Conservation (phyloP, 2,329 filamentous ascomycete species). For the Chaetomium sp. region DNA sequence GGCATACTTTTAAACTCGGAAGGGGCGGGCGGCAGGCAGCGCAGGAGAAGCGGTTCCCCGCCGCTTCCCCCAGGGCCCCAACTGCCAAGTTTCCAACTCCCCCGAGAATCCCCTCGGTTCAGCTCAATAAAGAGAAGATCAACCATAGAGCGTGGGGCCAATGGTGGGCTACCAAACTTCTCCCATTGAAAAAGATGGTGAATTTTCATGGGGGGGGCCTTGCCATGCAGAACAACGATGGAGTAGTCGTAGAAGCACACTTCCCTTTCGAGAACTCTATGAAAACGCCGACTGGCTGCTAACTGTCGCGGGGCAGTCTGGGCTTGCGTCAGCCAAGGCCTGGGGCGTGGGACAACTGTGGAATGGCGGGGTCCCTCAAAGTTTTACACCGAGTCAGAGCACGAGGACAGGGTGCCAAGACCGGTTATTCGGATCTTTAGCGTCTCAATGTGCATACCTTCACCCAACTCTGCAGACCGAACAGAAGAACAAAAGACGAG, state of each 20-base stretch:
- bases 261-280: slow-evolving; percentile 1
- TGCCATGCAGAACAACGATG: background rate
- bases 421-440: background rate
- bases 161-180: background rate
- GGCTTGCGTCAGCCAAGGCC: slow-evolving; percentile 10
- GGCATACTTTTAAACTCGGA: background rate
- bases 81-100: background rate
- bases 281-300: slow-evolving; percentile 1
- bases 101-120: background rate
- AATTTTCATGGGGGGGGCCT: background rate
- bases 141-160: background rate
- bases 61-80: background rate
- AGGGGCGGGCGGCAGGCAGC: background rate
- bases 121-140: slow-evolving; percentile 7
- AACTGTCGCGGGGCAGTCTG: background rate
- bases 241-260: background rate
- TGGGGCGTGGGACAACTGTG: background rate
- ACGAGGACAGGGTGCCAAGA: background rate
- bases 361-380: background rate
- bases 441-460: background rate
- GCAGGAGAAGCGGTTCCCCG: background rate
- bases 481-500: background rate
- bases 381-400: slow-evolving; percentile 8
- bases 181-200: background rate
- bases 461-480: background rate